Evolutionary conservation across 2,329 filamentous ascomycete species (phyloP).

Genomic region (Xylaria multiplex): DNA sequence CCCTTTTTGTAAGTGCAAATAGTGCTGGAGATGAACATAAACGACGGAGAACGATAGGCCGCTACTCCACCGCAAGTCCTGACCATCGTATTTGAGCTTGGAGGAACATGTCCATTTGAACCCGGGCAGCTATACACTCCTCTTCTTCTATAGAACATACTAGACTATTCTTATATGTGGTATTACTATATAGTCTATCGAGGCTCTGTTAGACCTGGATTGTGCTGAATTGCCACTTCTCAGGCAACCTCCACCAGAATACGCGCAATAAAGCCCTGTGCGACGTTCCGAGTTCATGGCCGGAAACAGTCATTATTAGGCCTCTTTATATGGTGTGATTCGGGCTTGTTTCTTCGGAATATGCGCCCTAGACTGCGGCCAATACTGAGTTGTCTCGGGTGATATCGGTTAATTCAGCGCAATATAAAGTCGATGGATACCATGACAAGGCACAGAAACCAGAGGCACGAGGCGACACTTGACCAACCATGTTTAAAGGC

Average conservation of each 20-base stretch:
- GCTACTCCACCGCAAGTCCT: constrained; percentile 19
- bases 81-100: constrained; percentile 4
- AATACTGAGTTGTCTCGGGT: neutral
- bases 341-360: neutral
- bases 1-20: neutral
- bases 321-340: neutral
- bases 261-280: neutral
- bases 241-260: neutral
- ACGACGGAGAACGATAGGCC: constrained; percentile 12
- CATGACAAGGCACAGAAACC: neutral
- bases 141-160: too few relatives aligned
- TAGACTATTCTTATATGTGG: neutral
- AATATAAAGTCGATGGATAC: neutral
- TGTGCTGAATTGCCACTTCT: too few relatives aligned
- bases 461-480: neutral
- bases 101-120: neutral
- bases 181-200: neutral
- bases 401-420: neutral
- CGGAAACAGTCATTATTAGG: neutral
- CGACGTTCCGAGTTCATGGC: neutral
- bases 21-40: constrained; percentile 12
- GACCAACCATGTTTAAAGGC: neutral
- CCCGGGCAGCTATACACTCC: neutral
- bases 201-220: neutral
- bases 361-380: neutral